phyloP scores from a whole-genome alignment of 2,329 filamentous ascomycete species.

The Penicillium brevicompactum region DNA sequence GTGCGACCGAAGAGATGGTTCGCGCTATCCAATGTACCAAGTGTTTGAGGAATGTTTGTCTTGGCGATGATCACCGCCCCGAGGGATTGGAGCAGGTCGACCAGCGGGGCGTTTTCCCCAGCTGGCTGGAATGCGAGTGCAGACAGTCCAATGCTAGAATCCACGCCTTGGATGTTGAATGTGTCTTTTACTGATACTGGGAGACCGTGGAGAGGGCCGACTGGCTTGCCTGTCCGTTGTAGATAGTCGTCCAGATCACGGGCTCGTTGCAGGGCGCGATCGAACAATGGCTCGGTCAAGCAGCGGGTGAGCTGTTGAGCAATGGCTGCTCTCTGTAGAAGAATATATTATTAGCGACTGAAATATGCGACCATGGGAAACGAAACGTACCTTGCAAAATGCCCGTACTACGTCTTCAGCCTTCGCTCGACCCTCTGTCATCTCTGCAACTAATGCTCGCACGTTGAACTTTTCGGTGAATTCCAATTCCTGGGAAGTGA shows the following conservation, averaged over 20 bases:
- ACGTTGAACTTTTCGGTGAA: conserved; percentile 60
- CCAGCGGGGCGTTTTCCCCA: conserved; percentile 57
- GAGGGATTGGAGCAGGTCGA: conserved; percentile 59
- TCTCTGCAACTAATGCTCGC: conserved; percentile 37
- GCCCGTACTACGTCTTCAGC: conserved; percentile 53
- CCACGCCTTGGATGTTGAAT: conserved; percentile 52
- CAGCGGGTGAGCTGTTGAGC: conserved; percentile 50
- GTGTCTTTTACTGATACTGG: conserved; percentile 58
- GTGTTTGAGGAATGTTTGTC: conserved; percentile 67
- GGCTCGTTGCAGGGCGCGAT: conserved; percentile 52
- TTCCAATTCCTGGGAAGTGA: conserved; percentile 53
- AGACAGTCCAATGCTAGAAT: conserved; percentile 60
- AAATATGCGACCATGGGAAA: background rate
- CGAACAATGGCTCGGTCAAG: conserved; percentile 57
- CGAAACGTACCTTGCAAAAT: conserved; percentile 52
- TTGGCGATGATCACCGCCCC: conserved; percentile 71
- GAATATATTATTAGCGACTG: background rate
- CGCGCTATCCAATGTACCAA: conserved; percentile 58
- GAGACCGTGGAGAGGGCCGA: conserved; percentile 65
- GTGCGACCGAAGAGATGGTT: conserved; percentile 66
- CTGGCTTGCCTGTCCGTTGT: conserved; percentile 40
- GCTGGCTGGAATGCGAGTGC: conserved; percentile 63
- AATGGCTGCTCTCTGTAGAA: conserved; percentile 38
- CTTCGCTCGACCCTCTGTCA: conserved; percentile 37
- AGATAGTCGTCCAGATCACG: conserved; percentile 51